Evolutionary conservation across 2,329 filamentous ascomycete species (phyloP).

Genomic region (Cercospora citrullina): DNA sequence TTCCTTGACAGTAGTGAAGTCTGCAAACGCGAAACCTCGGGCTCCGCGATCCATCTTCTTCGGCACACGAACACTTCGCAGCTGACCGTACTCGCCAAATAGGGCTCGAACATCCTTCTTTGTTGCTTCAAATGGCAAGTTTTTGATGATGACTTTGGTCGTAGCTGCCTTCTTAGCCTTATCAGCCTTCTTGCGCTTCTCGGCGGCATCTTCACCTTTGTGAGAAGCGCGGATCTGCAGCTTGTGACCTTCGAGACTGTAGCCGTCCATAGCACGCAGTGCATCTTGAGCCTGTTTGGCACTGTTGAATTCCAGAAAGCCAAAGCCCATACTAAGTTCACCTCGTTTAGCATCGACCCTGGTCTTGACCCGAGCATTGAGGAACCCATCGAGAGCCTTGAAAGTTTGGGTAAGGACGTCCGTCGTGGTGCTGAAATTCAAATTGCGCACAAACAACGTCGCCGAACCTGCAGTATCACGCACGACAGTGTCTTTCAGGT

Average conservation of each 20-base stretch:
- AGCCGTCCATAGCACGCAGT: slow-evolving; percentile 80
- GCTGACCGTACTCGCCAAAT: slow-evolving; percentile 85
- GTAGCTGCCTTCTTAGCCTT: slow-evolving; percentile 75
- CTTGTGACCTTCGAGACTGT: slow-evolving; percentile 82
- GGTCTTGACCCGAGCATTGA: slow-evolving; percentile 87
- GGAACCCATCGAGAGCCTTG: slow-evolving; percentile 78
- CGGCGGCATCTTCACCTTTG: slow-evolving; percentile 81
- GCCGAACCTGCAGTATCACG: slow-evolving; percentile 58
- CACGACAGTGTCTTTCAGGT: slow-evolving; percentile 62
- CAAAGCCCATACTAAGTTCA: slow-evolving; percentile 93
- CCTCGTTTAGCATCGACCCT: slow-evolving; percentile 91
- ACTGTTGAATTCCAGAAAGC: slow-evolving; percentile 84
- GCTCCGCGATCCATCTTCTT: slow-evolving; percentile 90
- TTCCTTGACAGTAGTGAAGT: slow-evolving; percentile 89
- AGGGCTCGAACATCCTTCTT: slow-evolving; percentile 89
- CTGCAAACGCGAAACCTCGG: slow-evolving; percentile 94
- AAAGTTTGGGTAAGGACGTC: slow-evolving; percentile 75
- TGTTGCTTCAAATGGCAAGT: slow-evolving; percentile 90
- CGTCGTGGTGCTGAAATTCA: slow-evolving; percentile 87
- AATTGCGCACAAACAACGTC: slow-evolving; percentile 88
- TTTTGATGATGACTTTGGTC: slow-evolving; percentile 97
- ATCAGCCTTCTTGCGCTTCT: slow-evolving; percentile 81
- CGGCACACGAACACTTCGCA: slow-evolving; percentile 88
- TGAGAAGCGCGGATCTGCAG: slow-evolving; percentile 84
- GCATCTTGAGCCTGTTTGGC: slow-evolving; percentile 78